Percentiles rank a stretch among this genome's conserved stretches.
phyloP scores from a whole-genome alignment of 257 asterid species.

The Nicotiana sylvestris region DNA sequence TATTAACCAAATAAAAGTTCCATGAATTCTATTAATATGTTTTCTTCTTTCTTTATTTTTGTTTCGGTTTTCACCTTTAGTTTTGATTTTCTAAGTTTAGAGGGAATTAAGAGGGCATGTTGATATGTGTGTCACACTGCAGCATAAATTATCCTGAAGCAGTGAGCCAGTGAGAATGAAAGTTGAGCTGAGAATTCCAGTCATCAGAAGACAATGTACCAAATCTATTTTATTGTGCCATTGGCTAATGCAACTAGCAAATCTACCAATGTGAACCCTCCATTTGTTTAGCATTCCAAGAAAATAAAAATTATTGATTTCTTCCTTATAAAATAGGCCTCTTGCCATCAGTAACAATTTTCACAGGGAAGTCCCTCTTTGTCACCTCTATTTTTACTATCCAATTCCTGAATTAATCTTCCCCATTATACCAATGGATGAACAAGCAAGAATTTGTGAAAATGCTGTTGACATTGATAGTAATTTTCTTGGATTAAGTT shows the following conservation, averaged over 20 bases:
- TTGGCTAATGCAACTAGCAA: neutral
- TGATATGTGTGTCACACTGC: conserved; percentile 29
- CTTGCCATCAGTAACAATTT: neutral
- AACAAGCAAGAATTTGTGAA: conserved; percentile 14
- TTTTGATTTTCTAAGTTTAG: neutral
- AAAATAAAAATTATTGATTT: neutral
- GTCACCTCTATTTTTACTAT: conserved; percentile 3
- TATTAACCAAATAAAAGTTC: neutral
- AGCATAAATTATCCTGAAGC: conserved; percentile 21
- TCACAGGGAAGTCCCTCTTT: conserved; percentile 14
- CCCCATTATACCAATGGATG: conserved; percentile 37
- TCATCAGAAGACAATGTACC: neutral
- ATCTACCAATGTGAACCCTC: conserved; percentile 9
- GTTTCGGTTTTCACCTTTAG: neutral
- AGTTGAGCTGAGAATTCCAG: neutral
- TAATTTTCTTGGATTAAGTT: conserved; percentile 13
- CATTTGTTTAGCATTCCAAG: conserved; percentile 41
- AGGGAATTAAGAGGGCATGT: neutral
- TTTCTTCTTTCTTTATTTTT: neutral
- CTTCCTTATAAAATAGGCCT: conserved; percentile 25
- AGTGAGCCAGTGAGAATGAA: conserved; percentile 1
- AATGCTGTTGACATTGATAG: conserved; percentile 16
- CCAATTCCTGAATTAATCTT: conserved; percentile 6
- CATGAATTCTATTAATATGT: neutral
- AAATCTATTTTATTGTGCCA: neutral